phyloP scores from a whole-genome alignment of 495 filamentous ascomycete genomes.

The Daldinia caldariorum region DNA sequence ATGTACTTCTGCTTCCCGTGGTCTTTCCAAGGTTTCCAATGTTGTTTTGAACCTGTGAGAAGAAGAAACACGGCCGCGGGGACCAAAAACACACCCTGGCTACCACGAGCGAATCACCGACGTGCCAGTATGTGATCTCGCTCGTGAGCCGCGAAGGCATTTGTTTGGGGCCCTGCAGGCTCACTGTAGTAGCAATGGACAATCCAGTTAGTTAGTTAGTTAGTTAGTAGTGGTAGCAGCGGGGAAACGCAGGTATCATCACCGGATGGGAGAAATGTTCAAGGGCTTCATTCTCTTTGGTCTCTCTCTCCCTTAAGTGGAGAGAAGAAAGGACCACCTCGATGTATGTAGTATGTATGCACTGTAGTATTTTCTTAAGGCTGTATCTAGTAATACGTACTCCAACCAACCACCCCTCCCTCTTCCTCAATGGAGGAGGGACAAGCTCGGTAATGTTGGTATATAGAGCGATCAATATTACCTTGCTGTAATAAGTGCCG shows the following conservation, averaged over 20 bases:
- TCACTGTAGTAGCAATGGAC: conserved; percentile 6
- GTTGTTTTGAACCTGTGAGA: conserved; percentile 45
- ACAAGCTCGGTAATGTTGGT: no score
- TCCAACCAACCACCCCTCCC: conserved; percentile 1
- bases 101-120: conserved; percentile 32
- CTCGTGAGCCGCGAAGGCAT: conserved; percentile 40
- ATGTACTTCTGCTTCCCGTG: conserved; percentile 19
- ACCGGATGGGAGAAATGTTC: conserved; percentile 34
- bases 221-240: conserved; percentile 22
- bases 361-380: conserved; percentile 20
- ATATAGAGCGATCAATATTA: conserved; percentile 2
- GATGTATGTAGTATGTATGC: no score
- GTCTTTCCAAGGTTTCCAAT: conserved; percentile 28
- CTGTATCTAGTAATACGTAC: neutral
- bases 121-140: conserved; percentile 39
- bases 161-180: conserved; percentile 37
- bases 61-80: conserved; percentile 38
- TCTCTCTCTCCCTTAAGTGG: conserved; percentile 18
- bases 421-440: conserved; percentile 12
- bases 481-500: conserved; percentile 31
- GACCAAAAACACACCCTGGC: conserved; percentile 20
- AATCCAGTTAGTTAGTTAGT: conserved; percentile 25
- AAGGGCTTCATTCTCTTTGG: conserved; percentile 14
- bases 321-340: conserved; percentile 15
- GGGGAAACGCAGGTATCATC: conserved; percentile 31